Evolutionary conservation across 148 eudicot genomes (phyloP).

Genomic region (Polygonum maritimum): DNA sequence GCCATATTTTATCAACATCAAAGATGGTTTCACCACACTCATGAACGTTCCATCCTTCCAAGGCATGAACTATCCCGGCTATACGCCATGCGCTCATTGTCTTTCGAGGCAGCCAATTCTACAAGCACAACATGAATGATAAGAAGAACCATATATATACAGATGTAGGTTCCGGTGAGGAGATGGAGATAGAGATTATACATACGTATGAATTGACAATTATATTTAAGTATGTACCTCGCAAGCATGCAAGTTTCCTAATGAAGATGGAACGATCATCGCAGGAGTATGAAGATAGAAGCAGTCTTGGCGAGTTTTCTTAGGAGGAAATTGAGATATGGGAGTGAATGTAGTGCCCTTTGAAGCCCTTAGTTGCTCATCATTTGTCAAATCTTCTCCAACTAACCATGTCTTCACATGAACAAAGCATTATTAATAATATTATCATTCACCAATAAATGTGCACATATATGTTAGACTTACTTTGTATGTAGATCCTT

Average conservation of each 20-base stretch:
- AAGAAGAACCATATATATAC: not conserved
- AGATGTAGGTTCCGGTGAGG: too few species aligned
- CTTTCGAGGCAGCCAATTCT: conserved; percentile 41
- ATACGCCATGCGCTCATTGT: conserved; percentile 44
- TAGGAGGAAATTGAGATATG: conserved; percentile 44
- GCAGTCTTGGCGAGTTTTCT: conserved; percentile 37
- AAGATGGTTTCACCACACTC: conserved; percentile 34
- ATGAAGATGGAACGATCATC: conserved; percentile 48
- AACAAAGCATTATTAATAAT: not conserved
- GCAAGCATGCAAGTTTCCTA: conserved; percentile 58
- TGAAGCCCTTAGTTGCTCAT: conserved; percentile 46
- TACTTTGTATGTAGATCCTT: conserved; percentile 25
- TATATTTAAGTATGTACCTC: conserved; percentile 31
- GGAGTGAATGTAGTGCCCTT: conserved; percentile 62
- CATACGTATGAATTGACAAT: too few species aligned
- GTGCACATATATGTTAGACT: not conserved
- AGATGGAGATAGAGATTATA: too few species aligned
- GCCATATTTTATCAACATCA: conserved; percentile 30
- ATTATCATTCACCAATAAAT: not conserved
- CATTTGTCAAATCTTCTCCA: conserved; percentile 44
- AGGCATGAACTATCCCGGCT: conserved; percentile 37
- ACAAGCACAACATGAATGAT: not conserved
- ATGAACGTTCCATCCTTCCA: conserved; percentile 36
- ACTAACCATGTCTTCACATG: conserved; percentile 58
- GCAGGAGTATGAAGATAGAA: conserved; percentile 49